These are phyloP conservation scores for Biscogniauxia marginata DNA, from an alignment of 2,329 filamentous ascomycete species.

Conservation along the genomic window DNA sequence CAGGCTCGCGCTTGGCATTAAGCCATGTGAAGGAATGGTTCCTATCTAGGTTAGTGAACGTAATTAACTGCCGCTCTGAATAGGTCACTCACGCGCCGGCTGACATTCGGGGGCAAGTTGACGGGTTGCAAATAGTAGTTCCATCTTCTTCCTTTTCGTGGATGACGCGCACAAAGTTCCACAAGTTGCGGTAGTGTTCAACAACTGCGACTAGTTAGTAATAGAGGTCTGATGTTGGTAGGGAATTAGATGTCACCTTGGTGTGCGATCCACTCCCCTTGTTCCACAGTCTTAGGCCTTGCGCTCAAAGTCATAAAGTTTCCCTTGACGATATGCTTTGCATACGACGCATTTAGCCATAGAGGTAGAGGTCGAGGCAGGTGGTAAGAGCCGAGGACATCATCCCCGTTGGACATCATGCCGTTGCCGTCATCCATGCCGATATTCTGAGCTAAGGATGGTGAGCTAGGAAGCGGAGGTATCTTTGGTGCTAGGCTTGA, in stretches of 20 bases:
- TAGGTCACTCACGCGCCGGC: constrained; percentile 74
- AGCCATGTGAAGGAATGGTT: constrained; percentile 97
- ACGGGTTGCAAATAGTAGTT: constrained; percentile 76
- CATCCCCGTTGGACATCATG: constrained; percentile 48
- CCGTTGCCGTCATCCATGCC: constrained; percentile 62
- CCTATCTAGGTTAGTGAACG: constrained; percentile 36
- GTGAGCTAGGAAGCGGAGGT: constrained; percentile 61
- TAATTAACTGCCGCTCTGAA: neutral
- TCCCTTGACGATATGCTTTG: constrained; percentile 88
- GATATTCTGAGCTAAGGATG: constrained; percentile 65
- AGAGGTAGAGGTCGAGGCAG: constrained; percentile 66
- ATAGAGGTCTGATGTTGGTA: neutral
- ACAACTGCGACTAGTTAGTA: constrained; percentile 60
- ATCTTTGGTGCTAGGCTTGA: constrained; percentile 55
- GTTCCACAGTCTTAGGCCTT: constrained; percentile 87
- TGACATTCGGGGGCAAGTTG: constrained; percentile 87
- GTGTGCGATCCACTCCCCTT: constrained; percentile 93
- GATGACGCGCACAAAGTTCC: constrained; percentile 85
- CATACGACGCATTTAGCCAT: constrained; percentile 73
- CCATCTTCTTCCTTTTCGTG: constrained; percentile 82
- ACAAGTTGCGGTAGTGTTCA: constrained; percentile 86
- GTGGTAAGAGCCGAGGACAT: constrained; percentile 59
- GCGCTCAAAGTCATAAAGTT: constrained; percentile 97
- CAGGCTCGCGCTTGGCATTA: constrained; percentile 80
- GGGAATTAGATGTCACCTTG: constrained; percentile 64